phyloP scores from a whole-genome alignment of 2,329 filamentous ascomycete genomes.

The Elsinoe arachidis region DNA sequence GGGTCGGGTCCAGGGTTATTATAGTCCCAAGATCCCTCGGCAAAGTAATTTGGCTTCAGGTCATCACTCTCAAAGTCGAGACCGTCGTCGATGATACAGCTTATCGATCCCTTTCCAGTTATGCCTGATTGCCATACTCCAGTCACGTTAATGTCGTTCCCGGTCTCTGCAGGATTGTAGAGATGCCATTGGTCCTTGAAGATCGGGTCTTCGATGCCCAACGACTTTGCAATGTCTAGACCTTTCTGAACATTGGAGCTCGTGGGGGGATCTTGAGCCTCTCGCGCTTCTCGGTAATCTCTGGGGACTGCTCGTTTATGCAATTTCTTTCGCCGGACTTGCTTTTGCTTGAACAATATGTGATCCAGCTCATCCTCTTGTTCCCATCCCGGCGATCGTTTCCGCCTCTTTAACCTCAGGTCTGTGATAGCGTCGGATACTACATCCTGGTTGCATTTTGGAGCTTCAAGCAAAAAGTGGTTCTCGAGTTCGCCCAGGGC shows the following conservation, averaged over 20 bases:
- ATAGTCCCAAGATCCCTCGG: slow-evolving; percentile 88
- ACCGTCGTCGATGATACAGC: slow-evolving; percentile 93
- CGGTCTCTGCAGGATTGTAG: slow-evolving; percentile 68
- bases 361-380: slow-evolving; percentile 56
- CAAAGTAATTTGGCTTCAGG: slow-evolving; percentile 87
- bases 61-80: slow-evolving; percentile 93
- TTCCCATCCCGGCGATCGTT: slow-evolving; percentile 43
- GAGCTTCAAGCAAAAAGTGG: slow-evolving; percentile 79
- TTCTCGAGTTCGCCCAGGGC: slow-evolving; percentile 65
- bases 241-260: slow-evolving; percentile 49
- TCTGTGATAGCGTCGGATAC: slow-evolving; percentile 43
- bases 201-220: slow-evolving; percentile 82
- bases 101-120: slow-evolving; percentile 79
- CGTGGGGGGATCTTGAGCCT: slow-evolving; percentile 18
- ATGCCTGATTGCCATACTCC: slow-evolving; percentile 84
- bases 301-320: slow-evolving; percentile 46
- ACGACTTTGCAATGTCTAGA: slow-evolving; percentile 49
- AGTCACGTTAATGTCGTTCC: slow-evolving; percentile 95
- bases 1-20: slow-evolving; percentile 77
- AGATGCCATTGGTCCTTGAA: slow-evolving; percentile 95
- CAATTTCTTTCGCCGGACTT: slow-evolving; percentile 52
- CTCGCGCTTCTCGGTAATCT: slow-evolving; percentile 1
- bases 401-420: slow-evolving; percentile 51
- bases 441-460: slow-evolving; percentile 47
- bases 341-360: slow-evolving; percentile 73